These are phyloP conservation scores for Candida palmyrensis DNA, from an alignment of 805 yeast species.

Conservation along the genomic window DNA sequence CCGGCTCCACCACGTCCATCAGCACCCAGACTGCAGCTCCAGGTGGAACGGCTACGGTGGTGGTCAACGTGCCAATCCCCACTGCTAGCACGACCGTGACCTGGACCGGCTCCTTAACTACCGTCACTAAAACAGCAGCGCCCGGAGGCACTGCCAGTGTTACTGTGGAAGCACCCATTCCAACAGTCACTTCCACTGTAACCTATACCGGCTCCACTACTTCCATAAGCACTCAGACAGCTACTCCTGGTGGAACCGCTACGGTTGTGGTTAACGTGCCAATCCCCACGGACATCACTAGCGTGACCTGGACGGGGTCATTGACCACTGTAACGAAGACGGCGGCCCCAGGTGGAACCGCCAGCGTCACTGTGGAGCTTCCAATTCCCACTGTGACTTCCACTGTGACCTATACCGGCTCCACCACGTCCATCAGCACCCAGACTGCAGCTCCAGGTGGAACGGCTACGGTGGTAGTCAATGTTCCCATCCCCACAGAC, in stretches of 20 bases:
- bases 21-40: conserved; percentile 12
- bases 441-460: conserved; percentile 3
- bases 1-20: conserved; percentile 7
- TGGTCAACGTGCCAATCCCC: conserved; percentile 18
- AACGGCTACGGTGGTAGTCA: conserved; percentile 7
- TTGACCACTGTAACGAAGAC: conserved; percentile 6
- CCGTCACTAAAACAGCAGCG: conserved; percentile 7
- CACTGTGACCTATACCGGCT: conserved; percentile 4
- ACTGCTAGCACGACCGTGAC: conserved; percentile 9
- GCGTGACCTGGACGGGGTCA: conserved; percentile 9
- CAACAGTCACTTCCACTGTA: conserved; percentile 7
- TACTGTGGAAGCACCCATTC: conserved; percentile 11
- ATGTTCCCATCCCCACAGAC: conserved; percentile 9
- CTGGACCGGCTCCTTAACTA: conserved; percentile 10
- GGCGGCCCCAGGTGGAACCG: conserved; percentile 7
- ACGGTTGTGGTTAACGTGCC: conserved; percentile 11
- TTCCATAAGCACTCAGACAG: conserved; percentile 4
- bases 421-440: conserved; percentile 1
- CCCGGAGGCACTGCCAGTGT: conserved; percentile 9
- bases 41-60: conserved; percentile 15
- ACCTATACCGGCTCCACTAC: conserved; percentile 9
- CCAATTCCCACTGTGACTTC: conserved; percentile 9
- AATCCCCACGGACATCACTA: conserved; percentile 3
- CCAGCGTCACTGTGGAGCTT: conserved; percentile 10
- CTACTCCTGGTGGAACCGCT: conserved; percentile 7